These are phyloP conservation scores for Arabidopsis lyrata DNA, from an alignment of 441 rosid genomes.

Conservation along the genomic window DNA sequence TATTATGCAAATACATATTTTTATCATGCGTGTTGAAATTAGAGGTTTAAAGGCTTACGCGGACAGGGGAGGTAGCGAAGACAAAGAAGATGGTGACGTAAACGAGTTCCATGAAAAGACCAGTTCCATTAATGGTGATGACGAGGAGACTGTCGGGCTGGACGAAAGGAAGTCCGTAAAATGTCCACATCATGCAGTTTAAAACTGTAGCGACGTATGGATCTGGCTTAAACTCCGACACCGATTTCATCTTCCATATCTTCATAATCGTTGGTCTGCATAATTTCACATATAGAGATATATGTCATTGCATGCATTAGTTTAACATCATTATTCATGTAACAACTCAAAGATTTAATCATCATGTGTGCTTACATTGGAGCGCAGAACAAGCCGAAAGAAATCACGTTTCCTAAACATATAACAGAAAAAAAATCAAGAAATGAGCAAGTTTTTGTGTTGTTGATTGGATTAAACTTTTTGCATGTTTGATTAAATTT, in stretches of 20 bases:
- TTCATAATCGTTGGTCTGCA: conserved; percentile 66
- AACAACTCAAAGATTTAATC: too few species aligned
- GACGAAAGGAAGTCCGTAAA: conserved; percentile 76
- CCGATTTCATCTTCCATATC: conserved; percentile 58
- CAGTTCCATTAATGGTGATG: conserved; percentile 68
- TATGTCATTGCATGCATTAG: conserved; percentile 21
- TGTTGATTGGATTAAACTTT: not conserved
- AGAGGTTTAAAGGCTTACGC: conserved; percentile 48
- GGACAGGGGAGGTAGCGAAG: conserved; percentile 47
- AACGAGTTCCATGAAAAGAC: conserved; percentile 56
- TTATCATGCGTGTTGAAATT: not conserved
- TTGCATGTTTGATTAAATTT: not conserved
- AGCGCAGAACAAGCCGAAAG: conserved; percentile 47
- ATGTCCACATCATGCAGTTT: conserved; percentile 73
- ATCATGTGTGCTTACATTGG: conserved; percentile 42
- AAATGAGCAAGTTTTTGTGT: not conserved
- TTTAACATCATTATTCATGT: not conserved
- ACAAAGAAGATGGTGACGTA: conserved; percentile 61
- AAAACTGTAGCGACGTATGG: conserved; percentile 75
- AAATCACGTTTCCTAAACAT: conserved; percentile 47
- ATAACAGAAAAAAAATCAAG: conserved; percentile 3
- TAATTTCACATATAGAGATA: conserved; percentile 5
- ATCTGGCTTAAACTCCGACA: conserved; percentile 65
- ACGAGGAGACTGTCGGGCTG: conserved; percentile 64
- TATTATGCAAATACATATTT: too few species aligned